A percentile compares a stretch with the other conserved stretches of the same genome.
Evolutionary conservation across 2,329 filamentous ascomycete genomes (phyloP).

Genomic region (Blumeria graminis): DNA sequence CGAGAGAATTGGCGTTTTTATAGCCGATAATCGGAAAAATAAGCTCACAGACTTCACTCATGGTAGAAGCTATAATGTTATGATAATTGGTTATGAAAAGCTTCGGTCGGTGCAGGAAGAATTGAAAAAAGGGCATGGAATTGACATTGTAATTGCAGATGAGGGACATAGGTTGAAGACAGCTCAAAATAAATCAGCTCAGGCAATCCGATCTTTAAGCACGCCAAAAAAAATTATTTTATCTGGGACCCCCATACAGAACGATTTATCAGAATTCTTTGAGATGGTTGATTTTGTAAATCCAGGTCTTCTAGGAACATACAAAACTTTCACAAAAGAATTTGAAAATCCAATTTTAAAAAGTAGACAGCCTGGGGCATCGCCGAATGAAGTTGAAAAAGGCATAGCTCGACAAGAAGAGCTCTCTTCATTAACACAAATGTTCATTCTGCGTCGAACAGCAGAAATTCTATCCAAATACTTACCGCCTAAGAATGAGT

Average conservation of each 20-base stretch:
- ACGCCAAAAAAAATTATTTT: slow-evolving; percentile 23
- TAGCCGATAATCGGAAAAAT: slow-evolving; percentile 33
- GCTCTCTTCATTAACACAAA: slow-evolving; percentile 79
- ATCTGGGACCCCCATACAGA: slow-evolving; percentile 79
- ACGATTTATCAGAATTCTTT: slow-evolving; percentile 88
- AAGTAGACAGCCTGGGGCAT: slow-evolving; percentile 28
- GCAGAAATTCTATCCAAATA: slow-evolving; percentile 79
- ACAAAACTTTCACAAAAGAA: slow-evolving; percentile 83
- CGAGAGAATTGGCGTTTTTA: slow-evolving; percentile 43
- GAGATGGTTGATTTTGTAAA: slow-evolving; percentile 82
- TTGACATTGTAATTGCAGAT: slow-evolving; percentile 84
- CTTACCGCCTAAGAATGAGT: slow-evolving; percentile 85
- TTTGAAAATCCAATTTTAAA: slow-evolving; percentile 75
- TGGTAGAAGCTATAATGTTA: slow-evolving; percentile 41
- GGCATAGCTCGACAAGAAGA: slow-evolving; percentile 51
- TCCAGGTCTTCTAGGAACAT: slow-evolving; percentile 77
- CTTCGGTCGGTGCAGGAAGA: slow-evolving; percentile 39
- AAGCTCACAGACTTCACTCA: slow-evolving; percentile 43
- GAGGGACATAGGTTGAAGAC: slow-evolving; percentile 97
- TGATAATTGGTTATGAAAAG: slow-evolving; percentile 55
- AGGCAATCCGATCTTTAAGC: slow-evolving; percentile 71
- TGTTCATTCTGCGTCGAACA: slow-evolving; percentile 64
- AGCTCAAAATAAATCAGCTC: slow-evolving; percentile 74
- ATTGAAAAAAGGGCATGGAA: slow-evolving; percentile 32
- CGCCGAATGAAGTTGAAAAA: slow-evolving; percentile 46